These are phyloP conservation scores for Diaporthe citriasiana DNA, from an alignment of 2,329 filamentous ascomycete species.

Conservation along the genomic window DNA sequence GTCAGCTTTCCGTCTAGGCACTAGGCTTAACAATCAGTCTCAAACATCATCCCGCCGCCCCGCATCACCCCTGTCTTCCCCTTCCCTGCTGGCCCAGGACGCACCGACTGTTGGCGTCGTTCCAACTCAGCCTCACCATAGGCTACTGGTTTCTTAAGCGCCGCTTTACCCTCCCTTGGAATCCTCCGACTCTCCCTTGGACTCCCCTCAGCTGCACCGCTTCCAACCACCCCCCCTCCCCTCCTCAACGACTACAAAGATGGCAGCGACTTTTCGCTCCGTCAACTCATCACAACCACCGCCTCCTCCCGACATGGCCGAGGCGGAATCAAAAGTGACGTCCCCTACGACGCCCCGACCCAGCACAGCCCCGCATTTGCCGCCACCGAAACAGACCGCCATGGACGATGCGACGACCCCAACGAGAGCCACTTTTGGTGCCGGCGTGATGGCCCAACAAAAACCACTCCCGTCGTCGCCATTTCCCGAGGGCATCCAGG, in stretches of 20 bases:
- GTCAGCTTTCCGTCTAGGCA: slow-evolving; percentile 38
- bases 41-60: slow-evolving; percentile 49
- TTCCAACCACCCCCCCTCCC: background rate
- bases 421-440: slow-evolving; percentile 69
- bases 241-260: slow-evolving; percentile 45
- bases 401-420: slow-evolving; percentile 71
- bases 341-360: slow-evolving; percentile 52
- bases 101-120: slow-evolving; percentile 46
- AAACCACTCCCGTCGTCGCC: slow-evolving; percentile 67
- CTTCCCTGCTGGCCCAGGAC: slow-evolving; percentile 37
- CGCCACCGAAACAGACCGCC: slow-evolving; percentile 46
- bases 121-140: slow-evolving; percentile 51
- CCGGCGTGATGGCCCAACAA: slow-evolving; percentile 59
- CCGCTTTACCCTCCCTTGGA: slow-evolving; percentile 44
- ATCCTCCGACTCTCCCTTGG: slow-evolving; percentile 42
- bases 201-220: slow-evolving; percentile 41
- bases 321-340: slow-evolving; percentile 68
- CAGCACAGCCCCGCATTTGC: slow-evolving; percentile 50
- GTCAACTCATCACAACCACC: slow-evolving; percentile 65
- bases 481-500: slow-evolving; percentile 65
- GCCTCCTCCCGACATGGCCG: slow-evolving; percentile 60
- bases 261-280: slow-evolving; percentile 72
- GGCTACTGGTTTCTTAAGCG: slow-evolving; percentile 47
- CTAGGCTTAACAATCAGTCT: slow-evolving; percentile 47
- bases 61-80: slow-evolving; percentile 49